Conservation (phyloP, 2,329 filamentous ascomycete species). For the Monilinia fructicola region DNA sequence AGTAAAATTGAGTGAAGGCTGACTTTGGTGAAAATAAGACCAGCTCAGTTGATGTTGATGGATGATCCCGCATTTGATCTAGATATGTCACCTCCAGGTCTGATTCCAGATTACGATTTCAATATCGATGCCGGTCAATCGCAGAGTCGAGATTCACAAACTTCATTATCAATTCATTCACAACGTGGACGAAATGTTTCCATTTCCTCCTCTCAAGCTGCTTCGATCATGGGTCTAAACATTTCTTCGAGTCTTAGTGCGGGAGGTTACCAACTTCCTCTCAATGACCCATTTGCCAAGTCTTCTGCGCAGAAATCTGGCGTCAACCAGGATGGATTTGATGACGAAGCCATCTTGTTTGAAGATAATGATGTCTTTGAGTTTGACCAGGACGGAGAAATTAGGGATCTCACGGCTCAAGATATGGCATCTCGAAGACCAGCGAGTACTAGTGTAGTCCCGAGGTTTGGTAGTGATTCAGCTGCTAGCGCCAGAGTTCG, state of each 20-base stretch:
- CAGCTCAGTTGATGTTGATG: constrained; percentile 70
- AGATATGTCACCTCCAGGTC: constrained; percentile 59
- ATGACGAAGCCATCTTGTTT: constrained; percentile 35
- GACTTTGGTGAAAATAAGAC: constrained; percentile 49
- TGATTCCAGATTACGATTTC: constrained; percentile 53
- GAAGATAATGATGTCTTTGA: constrained; percentile 49
- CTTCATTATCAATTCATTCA: constrained; percentile 40
- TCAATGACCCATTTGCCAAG: constrained; percentile 34
- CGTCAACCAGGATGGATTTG: constrained; percentile 39
- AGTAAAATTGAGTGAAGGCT: constrained; percentile 22
- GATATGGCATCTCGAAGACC: constrained; percentile 31
- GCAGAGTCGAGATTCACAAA: constrained; percentile 37
- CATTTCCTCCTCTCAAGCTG: constrained; percentile 27
- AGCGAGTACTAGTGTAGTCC: constrained; percentile 19
- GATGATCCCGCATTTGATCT: constrained; percentile 83
- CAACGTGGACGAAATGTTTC: constrained; percentile 30
- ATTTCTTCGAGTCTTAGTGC: constrained; percentile 50
- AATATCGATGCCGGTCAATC: constrained; percentile 33
- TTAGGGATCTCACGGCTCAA: constrained; percentile 48
- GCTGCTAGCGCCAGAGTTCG: constrained; percentile 45
- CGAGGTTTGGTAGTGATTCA: constrained; percentile 39
- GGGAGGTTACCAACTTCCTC: constrained; percentile 40
- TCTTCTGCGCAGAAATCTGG: constrained; percentile 40
- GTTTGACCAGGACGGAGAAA: constrained; percentile 61
- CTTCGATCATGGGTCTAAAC: constrained; percentile 44